Evolutionary conservation across 1,139 yeast species (phyloP).

Genomic region (Candida pseudoviswanathii): DNA sequence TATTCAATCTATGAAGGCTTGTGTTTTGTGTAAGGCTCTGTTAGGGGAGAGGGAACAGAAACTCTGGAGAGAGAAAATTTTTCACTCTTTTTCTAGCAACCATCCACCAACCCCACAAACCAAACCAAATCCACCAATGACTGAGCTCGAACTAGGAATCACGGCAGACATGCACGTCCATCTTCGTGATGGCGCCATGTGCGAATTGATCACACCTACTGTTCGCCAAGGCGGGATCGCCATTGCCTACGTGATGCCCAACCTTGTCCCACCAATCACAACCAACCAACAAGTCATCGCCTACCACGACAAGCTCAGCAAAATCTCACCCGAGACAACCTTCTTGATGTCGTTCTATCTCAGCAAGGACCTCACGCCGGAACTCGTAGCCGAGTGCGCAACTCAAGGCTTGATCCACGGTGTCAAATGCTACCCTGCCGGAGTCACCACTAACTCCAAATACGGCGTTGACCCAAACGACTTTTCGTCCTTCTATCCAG

Average conservation of each 20-base stretch:
- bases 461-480: conserved; percentile 96
- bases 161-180: conserved; percentile 98
- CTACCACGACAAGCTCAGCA: conserved; percentile 66
- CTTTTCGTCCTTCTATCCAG: conserved; percentile 82
- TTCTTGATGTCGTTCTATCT: conserved; percentile 91
- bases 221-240: conserved; percentile 89
- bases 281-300: conserved; percentile 72
- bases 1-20: too few species aligned
- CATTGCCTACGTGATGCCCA: conserved; percentile 95
- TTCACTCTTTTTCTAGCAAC: background rate
- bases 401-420: conserved; percentile 73
- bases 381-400: conserved; percentile 73
- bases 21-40: background rate
- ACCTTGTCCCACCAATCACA: conserved; percentile 88
- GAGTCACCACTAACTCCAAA: conserved; percentile 92
- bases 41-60: background rate
- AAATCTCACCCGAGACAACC: conserved; percentile 79
- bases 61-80: background rate
- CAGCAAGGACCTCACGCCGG: conserved; percentile 79
- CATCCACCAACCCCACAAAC: conserved; percentile 2
- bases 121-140: conserved; percentile 8
- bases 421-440: conserved; percentile 96
- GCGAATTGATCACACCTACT: conserved; percentile 88
- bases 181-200: conserved; percentile 90
- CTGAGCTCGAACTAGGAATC: conserved; percentile 63